Base-by-base conservation (phyloP, 495 filamentous ascomycete species). In the Xylaria acuta region DNA sequence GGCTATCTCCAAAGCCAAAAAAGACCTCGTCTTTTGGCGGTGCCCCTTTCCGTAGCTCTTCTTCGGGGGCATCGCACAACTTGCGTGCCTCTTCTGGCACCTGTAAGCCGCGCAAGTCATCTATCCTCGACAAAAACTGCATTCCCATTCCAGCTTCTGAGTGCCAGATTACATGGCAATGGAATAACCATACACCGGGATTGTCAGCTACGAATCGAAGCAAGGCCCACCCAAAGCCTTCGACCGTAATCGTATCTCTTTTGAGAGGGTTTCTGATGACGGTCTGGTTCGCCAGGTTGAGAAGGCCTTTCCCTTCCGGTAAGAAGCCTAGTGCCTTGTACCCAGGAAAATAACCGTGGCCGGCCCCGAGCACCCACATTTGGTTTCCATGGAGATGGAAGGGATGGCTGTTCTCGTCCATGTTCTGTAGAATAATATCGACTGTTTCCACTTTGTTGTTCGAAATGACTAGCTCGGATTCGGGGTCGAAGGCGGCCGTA, bases 321-420 rank as follows among this genome's bases (percentile, higher is more conserved):
- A 63, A 51, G 0, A 80, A 67, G 22, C 70, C 76, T 5, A 81
- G 64, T 0, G 70, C 71, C 12, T 74, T 74, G 74, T 84, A 85
- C 0, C 80, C 78, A 1, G 84, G 84, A 43, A 85, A 87, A 69
- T 86, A 86, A 5, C 88, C 88, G 56, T 86, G 83, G 0, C 88
- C 88, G 56, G 83, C 77, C 1, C 81, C 88, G 0, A 90, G 79
- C 18, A 90, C 80, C 80, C 83, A 90, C 83, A 92, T 87, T 34
- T 85, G 81, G 67, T 89, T 84, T 16, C 90, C 90, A 75, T 92
- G 90, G 34, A 92, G 79, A 75, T 92, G 90, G 79, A 90, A 88
- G 0, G 90, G 90, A 68, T 92, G 90, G 70, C 85, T 83, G 53
- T 88, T 88, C 74, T 83, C 82, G 77, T 91, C 89, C 72, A 86